Evolutionary conservation across 2,329 filamentous ascomycete genomes (phyloP).

Genomic region (Pseudovirgaria hyperparasitica): DNA sequence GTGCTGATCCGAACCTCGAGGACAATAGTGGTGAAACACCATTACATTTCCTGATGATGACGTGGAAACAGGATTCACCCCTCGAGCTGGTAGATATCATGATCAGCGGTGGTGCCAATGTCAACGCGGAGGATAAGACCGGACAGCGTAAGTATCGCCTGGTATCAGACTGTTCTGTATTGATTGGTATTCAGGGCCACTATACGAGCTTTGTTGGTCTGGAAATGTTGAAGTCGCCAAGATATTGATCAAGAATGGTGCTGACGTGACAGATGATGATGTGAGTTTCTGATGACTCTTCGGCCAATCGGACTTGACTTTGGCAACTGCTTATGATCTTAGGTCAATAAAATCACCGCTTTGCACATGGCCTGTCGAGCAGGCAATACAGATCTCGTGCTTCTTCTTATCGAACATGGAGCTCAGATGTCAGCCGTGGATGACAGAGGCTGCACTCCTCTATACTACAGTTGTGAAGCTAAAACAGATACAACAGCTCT

Average conservation of each 20-base stretch:
- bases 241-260: constrained; percentile 1
- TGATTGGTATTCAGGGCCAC: no score
- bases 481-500: constrained; percentile 1
- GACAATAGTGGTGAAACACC: constrained; percentile 6
- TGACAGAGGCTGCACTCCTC: not conserved
- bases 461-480: constrained; percentile 1
- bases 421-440: not conserved
- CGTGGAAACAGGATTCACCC: not conserved
- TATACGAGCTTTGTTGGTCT: not conserved
- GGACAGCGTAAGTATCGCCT: no score
- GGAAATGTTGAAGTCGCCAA: not conserved
- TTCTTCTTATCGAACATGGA: not conserved
- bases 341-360: not conserved
- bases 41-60: constrained; percentile 5
- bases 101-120: constrained; percentile 2
- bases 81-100: not conserved
- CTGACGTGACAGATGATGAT: constrained; percentile 7
- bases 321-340: no score
- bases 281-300: no score
- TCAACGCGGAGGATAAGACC: constrained; percentile 1
- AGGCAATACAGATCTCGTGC: not conserved
- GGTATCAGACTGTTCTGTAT: no score
- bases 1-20: constrained; percentile 6
- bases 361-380: not conserved
- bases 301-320: constrained; percentile 2